These are phyloP conservation scores for Chlorella ohadii DNA, from an alignment of 139 green algal genomes.

Conservation along the genomic window DNA sequence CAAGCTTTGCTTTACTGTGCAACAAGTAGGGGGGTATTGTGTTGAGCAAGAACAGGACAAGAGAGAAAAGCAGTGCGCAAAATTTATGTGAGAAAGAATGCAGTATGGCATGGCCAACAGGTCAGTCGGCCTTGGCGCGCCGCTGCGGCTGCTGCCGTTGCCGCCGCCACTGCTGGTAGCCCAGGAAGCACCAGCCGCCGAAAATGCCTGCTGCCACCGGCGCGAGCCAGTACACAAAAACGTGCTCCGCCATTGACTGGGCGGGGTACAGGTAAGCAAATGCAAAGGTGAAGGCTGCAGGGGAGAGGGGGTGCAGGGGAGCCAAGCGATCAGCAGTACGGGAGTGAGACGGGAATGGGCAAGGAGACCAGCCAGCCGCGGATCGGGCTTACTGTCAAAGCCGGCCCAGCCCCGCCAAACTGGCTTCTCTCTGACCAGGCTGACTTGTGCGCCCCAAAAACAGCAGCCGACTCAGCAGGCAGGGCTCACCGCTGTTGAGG, in stretches of 20 bases:
- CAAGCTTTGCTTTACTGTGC: too few species aligned
- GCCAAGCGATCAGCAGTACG: too few species aligned
- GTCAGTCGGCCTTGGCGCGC: slow-evolving; percentile 16
- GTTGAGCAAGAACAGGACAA: not conserved
- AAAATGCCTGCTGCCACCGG: slow-evolving; percentile 13
- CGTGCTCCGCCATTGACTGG: not conserved
- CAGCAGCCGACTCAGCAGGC: not conserved
- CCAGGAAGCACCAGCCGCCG: slow-evolving; percentile 28
- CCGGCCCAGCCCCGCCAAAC: too few species aligned
- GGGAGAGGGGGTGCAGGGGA: too few species aligned
- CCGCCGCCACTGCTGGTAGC: slow-evolving; percentile 1
- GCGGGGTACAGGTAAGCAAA: not conserved
- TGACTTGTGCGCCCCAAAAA: too few species aligned
- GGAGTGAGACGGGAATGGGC: not conserved
- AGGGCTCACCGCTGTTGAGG: slow-evolving; percentile 17
- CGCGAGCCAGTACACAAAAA: slow-evolving; percentile 27
- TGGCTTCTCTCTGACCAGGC: too few species aligned
- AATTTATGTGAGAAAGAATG: not conserved
- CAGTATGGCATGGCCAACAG: not conserved
- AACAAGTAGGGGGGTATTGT: not conserved
- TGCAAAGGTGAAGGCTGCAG: slow-evolving; percentile 22
- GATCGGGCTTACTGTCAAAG: too few species aligned
- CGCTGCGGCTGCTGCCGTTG: slow-evolving; percentile 2
- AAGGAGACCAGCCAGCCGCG: too few species aligned
- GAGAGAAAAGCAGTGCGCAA: not conserved